Conservation (phyloP, 1,284 basidiomycete genomes). For the Filobasidium uniguttulatum region DNA sequence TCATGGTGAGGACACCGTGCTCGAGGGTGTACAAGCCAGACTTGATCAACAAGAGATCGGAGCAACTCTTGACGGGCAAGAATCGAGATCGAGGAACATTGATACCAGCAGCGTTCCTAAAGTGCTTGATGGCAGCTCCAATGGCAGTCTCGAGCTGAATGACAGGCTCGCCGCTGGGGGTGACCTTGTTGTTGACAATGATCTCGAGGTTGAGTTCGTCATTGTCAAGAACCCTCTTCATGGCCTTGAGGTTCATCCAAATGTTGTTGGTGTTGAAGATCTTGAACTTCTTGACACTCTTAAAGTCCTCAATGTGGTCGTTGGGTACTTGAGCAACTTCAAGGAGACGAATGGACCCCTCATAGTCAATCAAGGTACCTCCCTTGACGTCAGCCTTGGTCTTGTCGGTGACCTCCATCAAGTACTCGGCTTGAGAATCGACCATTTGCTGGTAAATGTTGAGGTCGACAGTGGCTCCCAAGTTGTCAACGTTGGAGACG, state of each 20-base stretch:
- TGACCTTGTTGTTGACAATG: constrained; percentile 77
- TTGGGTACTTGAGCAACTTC: constrained; percentile 98
- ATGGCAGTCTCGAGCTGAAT: constrained; percentile 91
- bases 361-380: constrained; percentile 95
- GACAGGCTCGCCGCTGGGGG: constrained; percentile 77
- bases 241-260: constrained; percentile 72
- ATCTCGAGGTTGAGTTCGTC: constrained; percentile 72
- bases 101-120: constrained; percentile 81
- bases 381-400: constrained; percentile 99
- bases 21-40: constrained; percentile 89
- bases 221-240: constrained; percentile 87
- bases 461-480: constrained; percentile 81
- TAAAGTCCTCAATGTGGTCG: constrained; percentile 52
- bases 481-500: constrained; percentile 97
- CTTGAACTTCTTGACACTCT: constrained; percentile 70
- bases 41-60: constrained; percentile 80
- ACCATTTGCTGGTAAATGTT: constrained; percentile 66
- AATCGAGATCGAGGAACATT: constrained; percentile 96
- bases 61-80: constrained; percentile 77
- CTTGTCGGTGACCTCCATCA: constrained; percentile 99
- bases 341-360: constrained; percentile 82
- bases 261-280: constrained; percentile 52
- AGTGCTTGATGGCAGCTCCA: constrained; percentile 96
- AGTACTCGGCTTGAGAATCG: constrained; percentile 70
- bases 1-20: constrained; percentile 90